phyloP scores from a whole-genome alignment of 345 rosid species.

The Abelmoschus esculentus region DNA sequence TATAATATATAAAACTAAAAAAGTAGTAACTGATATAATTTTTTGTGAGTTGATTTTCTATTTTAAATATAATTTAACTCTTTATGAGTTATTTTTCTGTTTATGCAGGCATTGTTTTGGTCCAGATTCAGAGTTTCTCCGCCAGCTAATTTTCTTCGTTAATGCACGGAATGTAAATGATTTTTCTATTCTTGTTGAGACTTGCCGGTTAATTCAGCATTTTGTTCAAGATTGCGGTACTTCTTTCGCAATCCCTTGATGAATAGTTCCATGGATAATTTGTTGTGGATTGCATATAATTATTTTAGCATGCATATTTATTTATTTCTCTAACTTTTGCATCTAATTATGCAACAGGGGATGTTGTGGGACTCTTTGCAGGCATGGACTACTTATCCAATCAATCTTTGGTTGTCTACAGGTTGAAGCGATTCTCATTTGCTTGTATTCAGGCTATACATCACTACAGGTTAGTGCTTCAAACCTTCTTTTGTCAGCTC shows the following conservation, averaged over 20 bases:
- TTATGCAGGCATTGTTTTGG: conserved; percentile 71
- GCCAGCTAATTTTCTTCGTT: conserved; percentile 69
- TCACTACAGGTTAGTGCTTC: conserved; percentile 46
- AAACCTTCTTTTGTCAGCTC: conserved; percentile 4
- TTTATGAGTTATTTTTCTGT: neutral
- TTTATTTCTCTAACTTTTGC: neutral
- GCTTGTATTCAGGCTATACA: neutral
- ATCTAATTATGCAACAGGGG: conserved; percentile 44
- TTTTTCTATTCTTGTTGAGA: conserved; percentile 54
- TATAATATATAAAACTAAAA: too few relatives aligned
- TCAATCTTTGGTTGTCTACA: conserved; percentile 58
- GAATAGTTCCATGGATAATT: neutral
- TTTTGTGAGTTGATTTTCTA: too few relatives aligned
- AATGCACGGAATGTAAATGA: conserved; percentile 50
- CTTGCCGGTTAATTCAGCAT: conserved; percentile 49
- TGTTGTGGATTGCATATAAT: conserved; percentile 9
- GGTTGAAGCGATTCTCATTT: conserved; percentile 56
- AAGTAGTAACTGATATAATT: too few relatives aligned
- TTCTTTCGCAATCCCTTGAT: neutral
- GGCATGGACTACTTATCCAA: conserved; percentile 44
- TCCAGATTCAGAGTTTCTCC: conserved; percentile 74
- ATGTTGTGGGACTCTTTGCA: conserved; percentile 55
- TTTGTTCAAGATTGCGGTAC: conserved; percentile 51
- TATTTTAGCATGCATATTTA: neutral
- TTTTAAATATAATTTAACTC: too few relatives aligned